phyloP scores from a whole-genome alignment of 495 filamentous ascomycete species.

The Parathielavia hyrcaniae region DNA sequence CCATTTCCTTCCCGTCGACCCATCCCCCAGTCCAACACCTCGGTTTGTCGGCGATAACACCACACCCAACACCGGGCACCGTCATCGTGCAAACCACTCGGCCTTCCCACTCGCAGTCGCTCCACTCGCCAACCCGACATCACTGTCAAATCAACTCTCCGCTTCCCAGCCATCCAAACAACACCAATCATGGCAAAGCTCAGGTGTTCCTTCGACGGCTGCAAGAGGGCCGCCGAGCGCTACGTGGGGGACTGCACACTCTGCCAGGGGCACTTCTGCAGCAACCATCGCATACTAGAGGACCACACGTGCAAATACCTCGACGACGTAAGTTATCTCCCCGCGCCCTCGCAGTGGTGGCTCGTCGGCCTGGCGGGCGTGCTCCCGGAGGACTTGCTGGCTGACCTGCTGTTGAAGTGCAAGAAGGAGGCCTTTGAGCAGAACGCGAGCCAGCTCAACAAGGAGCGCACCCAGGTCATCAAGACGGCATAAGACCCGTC shows the following conservation, averaged over 20 bases:
- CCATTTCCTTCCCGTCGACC: conserved; percentile 3
- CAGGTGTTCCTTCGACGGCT: conserved; percentile 81
- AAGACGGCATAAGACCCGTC: conserved; percentile 38
- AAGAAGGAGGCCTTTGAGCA: conserved; percentile 91
- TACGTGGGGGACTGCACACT: conserved; percentile 96
- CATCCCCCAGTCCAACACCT: neutral
- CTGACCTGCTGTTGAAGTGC: conserved; percentile 49
- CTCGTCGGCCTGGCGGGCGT: conserved; percentile 42
- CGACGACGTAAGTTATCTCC: conserved; percentile 60
- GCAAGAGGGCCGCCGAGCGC: conserved; percentile 74
- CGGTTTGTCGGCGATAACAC: neutral
- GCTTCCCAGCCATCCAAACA: neutral
- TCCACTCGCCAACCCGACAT: neutral
- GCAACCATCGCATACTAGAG: conserved; percentile 86
- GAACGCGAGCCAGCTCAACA: conserved; percentile 85
- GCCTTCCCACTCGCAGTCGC: too few relatives aligned
- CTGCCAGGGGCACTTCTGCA: conserved; percentile 89
- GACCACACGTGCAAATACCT: conserved; percentile 89
- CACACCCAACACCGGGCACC: conserved; percentile 8
- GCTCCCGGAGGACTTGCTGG: conserved; percentile 31
- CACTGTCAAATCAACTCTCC: neutral
- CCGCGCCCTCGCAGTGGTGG: conserved; percentile 39
- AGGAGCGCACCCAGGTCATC: conserved; percentile 68
- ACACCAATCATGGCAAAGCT: conserved; percentile 59
- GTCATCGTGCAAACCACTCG: neutral